Conservation (phyloP, 495 filamentous ascomycete species). For the Penicillium fimorum region DNA sequence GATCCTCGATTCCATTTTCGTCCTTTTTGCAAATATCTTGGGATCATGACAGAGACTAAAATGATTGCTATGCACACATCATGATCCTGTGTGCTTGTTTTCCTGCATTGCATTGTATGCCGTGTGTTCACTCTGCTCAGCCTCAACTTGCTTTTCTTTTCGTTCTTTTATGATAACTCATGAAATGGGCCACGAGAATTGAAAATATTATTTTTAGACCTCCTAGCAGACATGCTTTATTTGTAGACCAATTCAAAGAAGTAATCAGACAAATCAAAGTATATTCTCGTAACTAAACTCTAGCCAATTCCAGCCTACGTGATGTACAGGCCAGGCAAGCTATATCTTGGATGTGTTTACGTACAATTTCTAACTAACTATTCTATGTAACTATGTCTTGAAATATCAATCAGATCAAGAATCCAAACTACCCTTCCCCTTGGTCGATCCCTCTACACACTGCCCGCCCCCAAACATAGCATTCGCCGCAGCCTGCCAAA, state of each 20-base stretch:
- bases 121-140: constrained; percentile 38
- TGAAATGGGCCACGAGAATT: constrained; percentile 46
- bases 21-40: constrained; percentile 25
- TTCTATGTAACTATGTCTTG: background rate
- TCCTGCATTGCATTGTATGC: constrained; percentile 30
- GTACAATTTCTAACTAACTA: background rate
- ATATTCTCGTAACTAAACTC: background rate
- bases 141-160: constrained; percentile 43
- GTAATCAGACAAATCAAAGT: background rate
- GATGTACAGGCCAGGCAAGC: no score
- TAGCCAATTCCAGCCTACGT: background rate
- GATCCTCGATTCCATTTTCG: constrained; percentile 18
- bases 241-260: background rate
- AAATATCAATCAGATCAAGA: constrained; percentile 6
- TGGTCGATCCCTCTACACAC: constrained; percentile 31
- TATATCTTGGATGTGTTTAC: background rate
- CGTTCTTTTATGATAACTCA: constrained; percentile 47
- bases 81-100: constrained; percentile 31
- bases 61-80: constrained; percentile 33
- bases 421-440: constrained; percentile 27
- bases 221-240: background rate
- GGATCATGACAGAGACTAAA: constrained; percentile 33
- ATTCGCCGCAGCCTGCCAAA: constrained; percentile 30
- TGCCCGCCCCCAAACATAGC: constrained; percentile 28
- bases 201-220: constrained; percentile 24